Evolutionary conservation across 768 basidiomycete genomes (phyloP).

Genomic region (Boletales sp.): DNA sequence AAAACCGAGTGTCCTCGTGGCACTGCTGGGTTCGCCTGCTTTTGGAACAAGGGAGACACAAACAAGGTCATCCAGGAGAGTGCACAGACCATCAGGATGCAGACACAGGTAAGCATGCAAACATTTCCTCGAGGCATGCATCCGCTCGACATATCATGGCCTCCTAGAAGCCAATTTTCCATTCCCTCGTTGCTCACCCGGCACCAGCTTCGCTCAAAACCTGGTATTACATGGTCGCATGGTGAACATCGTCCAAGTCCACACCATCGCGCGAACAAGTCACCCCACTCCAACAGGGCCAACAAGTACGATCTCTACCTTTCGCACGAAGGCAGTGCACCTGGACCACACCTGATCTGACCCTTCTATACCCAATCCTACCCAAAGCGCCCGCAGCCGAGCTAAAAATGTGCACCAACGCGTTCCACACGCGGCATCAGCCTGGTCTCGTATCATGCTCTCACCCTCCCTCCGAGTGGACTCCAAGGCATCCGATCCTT

Average conservation of each 20-base stretch:
- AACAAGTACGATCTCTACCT: constrained; percentile 96
- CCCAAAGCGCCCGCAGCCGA: constrained; percentile 77
- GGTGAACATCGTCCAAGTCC: constrained; percentile 78
- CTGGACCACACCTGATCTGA: neutral
- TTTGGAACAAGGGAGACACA: constrained; percentile 91
- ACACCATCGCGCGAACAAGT: constrained; percentile 91
- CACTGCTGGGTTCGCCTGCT: constrained; percentile 95
- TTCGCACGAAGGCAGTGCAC: constrained; percentile 86
- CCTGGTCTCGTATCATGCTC: too few relatives aligned
- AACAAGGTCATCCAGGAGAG: constrained; percentile 80
- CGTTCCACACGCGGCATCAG: constrained; percentile 87
- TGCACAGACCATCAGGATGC: constrained; percentile 54
- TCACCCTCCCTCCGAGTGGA: too few relatives aligned
- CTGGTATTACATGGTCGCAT: constrained; percentile 93
- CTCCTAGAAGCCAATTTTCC: constrained; percentile 80
- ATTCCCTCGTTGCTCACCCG: constrained; percentile 87
- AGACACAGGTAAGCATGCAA: constrained; percentile 28
- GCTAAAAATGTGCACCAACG: constrained; percentile 77
- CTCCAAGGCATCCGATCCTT: too few relatives aligned
- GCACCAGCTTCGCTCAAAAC: constrained; percentile 67
- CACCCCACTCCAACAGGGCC: constrained; percentile 79
- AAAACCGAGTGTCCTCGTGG: constrained; percentile 88
- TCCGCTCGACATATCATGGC: constrained; percentile 28
- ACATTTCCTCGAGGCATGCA: neutral
- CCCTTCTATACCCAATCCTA: constrained; percentile 52